Conservation (phyloP, 257 asterid species). For the Plectranthus barbatus region DNA sequence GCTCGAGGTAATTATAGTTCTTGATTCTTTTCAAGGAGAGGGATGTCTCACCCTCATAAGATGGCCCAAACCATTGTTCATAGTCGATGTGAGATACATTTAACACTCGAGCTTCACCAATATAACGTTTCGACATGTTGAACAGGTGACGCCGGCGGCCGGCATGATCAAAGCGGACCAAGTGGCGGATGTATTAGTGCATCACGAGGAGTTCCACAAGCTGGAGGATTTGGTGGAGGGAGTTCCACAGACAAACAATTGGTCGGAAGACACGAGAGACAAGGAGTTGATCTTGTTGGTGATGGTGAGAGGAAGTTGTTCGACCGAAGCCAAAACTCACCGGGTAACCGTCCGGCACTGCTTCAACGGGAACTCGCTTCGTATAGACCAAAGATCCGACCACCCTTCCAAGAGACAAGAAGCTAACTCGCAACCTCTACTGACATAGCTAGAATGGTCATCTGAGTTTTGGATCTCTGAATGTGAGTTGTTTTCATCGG, state of each 20-base stretch:
- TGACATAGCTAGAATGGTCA: too few species aligned
- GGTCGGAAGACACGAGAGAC: slow-evolving; percentile 80
- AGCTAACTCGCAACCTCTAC: slow-evolving; percentile 16
- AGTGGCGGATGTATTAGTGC: slow-evolving; percentile 45
- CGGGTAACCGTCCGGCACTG: slow-evolving; percentile 40
- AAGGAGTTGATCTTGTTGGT: slow-evolving; percentile 65
- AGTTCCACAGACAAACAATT: slow-evolving; percentile 55
- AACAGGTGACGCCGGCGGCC: slow-evolving; percentile 76
- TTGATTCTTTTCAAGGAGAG: too few species aligned
- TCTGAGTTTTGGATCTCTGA: too few species aligned
- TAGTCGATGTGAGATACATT: too few species aligned
- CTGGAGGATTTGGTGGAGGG: slow-evolving; percentile 64
- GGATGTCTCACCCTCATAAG: too few species aligned
- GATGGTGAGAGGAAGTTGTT: slow-evolving; percentile 44
- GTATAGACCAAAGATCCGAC: slow-evolving; percentile 20
- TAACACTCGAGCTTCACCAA: too few species aligned
- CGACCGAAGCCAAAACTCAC: slow-evolving; percentile 52
- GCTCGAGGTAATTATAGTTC: slow-evolving; percentile 60
- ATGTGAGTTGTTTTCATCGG: too few species aligned
- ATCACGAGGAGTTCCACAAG: slow-evolving; percentile 61
- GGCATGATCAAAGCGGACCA: slow-evolving; percentile 68
- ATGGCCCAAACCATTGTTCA: too few species aligned
- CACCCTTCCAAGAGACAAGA: slow-evolving; percentile 20
- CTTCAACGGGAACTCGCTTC: slow-evolving; percentile 33
- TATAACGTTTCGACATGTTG: not conserved